These are phyloP conservation scores for Yamadazyma tumulicola DNA, from an alignment of 805 yeast species.

Conservation along the genomic window DNA sequence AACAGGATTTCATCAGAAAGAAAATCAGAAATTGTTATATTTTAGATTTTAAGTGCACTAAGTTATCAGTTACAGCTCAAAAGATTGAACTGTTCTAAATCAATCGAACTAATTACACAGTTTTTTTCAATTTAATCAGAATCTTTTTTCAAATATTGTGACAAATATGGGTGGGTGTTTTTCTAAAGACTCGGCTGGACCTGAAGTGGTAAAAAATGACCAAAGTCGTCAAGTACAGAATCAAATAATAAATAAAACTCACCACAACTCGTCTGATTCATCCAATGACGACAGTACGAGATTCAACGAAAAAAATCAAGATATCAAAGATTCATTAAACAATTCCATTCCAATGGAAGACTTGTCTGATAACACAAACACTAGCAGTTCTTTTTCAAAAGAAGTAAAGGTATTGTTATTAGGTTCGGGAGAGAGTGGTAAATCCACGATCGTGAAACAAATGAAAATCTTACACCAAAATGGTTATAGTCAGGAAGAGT, in stretches of 20 bases:
- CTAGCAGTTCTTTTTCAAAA: conserved; percentile 14
- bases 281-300: conserved; percentile 14
- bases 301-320: conserved; percentile 11
- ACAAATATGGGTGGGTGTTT: conserved; percentile 23
- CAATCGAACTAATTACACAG: no score
- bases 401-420: conserved; percentile 72
- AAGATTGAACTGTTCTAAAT: no score
- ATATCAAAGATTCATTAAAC: conserved; percentile 4
- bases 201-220: conserved; percentile 8
- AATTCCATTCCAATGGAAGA: conserved; percentile 2
- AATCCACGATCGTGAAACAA: conserved; percentile 76
- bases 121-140: neutral
- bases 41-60: no score
- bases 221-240: conserved; percentile 18
- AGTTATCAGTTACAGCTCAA: no score
- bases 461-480: conserved; percentile 74
- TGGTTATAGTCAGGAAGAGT: conserved; percentile 69
- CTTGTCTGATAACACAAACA: neutral
- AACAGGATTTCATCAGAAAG: no score
- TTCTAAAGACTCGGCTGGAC: conserved; percentile 18
- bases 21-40: no score
- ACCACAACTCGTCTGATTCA: conserved; percentile 6
- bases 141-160: neutral
- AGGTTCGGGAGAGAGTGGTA: conserved; percentile 89
- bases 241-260: conserved; percentile 8